These are phyloP conservation scores for Lolium perenne DNA, from an alignment of 176 grass and related monocot genomes.

Conservation along the genomic window DNA sequence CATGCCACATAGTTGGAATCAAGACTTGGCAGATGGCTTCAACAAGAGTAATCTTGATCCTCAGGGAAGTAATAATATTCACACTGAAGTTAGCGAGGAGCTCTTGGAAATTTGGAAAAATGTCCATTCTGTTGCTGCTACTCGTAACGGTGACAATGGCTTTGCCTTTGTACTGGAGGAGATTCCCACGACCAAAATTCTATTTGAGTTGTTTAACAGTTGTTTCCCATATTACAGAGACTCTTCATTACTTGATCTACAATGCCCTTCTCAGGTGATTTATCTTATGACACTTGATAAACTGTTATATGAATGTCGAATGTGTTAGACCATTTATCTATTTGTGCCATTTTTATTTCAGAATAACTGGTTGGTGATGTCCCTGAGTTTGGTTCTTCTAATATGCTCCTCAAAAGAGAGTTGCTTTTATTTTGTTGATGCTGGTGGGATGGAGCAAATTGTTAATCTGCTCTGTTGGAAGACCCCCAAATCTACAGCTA, in stretches of 20 bases:
- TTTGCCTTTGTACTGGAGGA: constrained; percentile 45
- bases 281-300: constrained; percentile 37
- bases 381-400: constrained; percentile 80
- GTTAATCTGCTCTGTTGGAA: constrained; percentile 63
- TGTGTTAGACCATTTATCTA: constrained; percentile 30
- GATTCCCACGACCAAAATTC: constrained; percentile 56
- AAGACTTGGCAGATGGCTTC: constrained; percentile 39
- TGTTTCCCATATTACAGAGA: constrained; percentile 75
- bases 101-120: constrained; percentile 70
- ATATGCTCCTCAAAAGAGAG: constrained; percentile 88
- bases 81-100: constrained; percentile 62
- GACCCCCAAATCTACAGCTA: constrained; percentile 66
- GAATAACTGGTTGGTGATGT: constrained; percentile 68
- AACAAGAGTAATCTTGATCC: constrained; percentile 37
- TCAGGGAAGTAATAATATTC: constrained; percentile 43
- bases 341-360: constrained; percentile 48
- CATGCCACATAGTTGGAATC: constrained; percentile 51
- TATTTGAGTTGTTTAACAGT: constrained; percentile 64
- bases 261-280: constrained; percentile 67
- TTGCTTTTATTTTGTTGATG: constrained; percentile 80
- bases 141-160: constrained; percentile 39
- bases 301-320: constrained; percentile 16
- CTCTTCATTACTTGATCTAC: constrained; percentile 51
- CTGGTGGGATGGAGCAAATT: constrained; percentile 90
- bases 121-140: constrained; percentile 43